Percentiles rank a stretch among this genome's conserved stretches.
phyloP scores from a whole-genome alignment of 345 rosid species.

The Citrus hindsii region DNA sequence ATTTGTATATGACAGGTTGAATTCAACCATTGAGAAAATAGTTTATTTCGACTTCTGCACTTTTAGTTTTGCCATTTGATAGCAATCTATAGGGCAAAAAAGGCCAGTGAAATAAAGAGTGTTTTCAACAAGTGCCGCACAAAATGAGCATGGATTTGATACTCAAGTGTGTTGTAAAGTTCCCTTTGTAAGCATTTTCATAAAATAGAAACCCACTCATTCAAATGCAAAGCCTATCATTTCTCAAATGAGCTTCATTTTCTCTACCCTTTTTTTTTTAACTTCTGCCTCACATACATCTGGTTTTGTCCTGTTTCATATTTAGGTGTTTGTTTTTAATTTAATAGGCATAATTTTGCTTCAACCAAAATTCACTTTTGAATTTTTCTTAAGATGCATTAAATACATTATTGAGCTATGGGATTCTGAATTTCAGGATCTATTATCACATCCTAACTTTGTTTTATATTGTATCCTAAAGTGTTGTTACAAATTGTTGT shows the following conservation, averaged over 20 bases:
- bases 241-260: not conserved
- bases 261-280: no score
- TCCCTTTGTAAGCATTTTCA: not conserved
- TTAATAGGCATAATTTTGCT: not conserved
- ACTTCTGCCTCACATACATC: not conserved
- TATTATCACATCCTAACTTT: not conserved
- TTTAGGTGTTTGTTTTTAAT: not conserved
- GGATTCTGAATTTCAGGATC: not conserved
- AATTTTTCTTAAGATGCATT: not conserved
- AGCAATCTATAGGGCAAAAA: not conserved
- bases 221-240: not conserved
- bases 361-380: not conserved
- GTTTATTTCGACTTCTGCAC: not conserved
- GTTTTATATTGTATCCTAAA: not conserved
- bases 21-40: not conserved
- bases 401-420: not conserved
- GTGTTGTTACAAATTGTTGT: not conserved
- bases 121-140: not conserved
- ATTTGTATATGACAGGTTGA: not conserved
- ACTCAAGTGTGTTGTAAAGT: not conserved
- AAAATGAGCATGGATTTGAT: not conserved
- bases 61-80: not conserved
- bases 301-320: not conserved
- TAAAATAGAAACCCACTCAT: not conserved
- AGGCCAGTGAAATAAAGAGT: not conserved